Evolutionary conservation across 2,329 filamentous ascomycete species (phyloP), one percentile per base, ranked within the genome.

Genomic region (Leptographium procerum): DNA sequence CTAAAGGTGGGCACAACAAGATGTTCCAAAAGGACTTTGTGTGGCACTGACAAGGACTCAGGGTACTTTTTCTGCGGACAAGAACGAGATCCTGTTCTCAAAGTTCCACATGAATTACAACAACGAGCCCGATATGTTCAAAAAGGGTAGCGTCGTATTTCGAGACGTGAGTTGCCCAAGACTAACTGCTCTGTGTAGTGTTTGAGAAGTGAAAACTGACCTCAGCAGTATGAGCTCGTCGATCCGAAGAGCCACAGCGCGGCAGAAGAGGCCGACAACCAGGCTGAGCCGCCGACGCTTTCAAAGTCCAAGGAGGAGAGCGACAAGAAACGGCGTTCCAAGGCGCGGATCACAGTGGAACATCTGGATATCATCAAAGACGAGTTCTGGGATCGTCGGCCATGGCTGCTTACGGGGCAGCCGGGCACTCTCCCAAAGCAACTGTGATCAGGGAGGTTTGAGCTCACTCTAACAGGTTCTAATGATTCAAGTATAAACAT

Each of bases 51-150:
- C 55, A 16, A 47, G 40, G n/a, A n/a, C 53, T 13, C 53, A 91
- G 87, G 91, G 92, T 3, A 95, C 91, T 0, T 72, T 95, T 1
- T 83, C 91, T 3, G 78, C 84, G 3, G 91, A 97, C 67, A 99
- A 99, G 75, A 94, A 99, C 68, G 94, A 99, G 75, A 95, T 99
- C 24, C 75, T 99, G 16, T 99, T 94, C 71, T 88, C 85, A 1
- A 80, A 81, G 29, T 97, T 96, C 70, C 83, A 85, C 3, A 91
- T 97, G 69, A 99, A 99, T 73, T 99, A 99, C 74, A 99, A 99
- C 72, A 94, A 96, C 64, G 94, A 99, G 71, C 84, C 84, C 0
- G 90, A 95, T 62, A 91, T 96, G 19, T 96, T 83, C 71, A 94
- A 87, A 70, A 99, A 97, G 70, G 94, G 94, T 5, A 97, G 89